Percentiles rank a stretch among this genome's conserved stretches.
Evolutionary conservation across 2,329 filamentous ascomycete genomes (phyloP).

Genomic region (Septoria petroselini): DNA sequence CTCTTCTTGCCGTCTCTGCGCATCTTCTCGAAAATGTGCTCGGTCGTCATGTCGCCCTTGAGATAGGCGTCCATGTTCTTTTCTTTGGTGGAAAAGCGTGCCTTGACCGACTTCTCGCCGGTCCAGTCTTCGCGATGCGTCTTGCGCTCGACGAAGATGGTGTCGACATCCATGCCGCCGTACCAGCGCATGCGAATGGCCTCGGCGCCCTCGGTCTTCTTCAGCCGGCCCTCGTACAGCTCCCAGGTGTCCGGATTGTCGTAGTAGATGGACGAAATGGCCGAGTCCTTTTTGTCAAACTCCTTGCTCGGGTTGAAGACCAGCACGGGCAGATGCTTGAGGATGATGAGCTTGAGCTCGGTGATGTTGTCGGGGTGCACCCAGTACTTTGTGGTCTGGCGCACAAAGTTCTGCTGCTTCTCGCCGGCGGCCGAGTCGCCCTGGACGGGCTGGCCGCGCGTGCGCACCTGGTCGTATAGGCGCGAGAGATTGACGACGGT

Average conservation of each 20-base stretch:
- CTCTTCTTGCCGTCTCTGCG: conserved; percentile 93
- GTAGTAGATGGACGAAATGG: conserved; percentile 98
- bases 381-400: conserved; percentile 99
- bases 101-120: conserved; percentile 97
- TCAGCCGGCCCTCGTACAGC: conserved; percentile 86
- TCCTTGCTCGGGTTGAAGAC: conserved; percentile 98
- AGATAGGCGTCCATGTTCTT: conserved; percentile 95
- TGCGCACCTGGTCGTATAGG: conserved; percentile 91
- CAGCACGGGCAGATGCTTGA: conserved; percentile 94
- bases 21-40: conserved; percentile 92
- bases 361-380: conserved; percentile 98
- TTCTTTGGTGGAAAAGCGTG: conserved; percentile 90
- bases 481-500: conserved; percentile 93
- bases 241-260: conserved; percentile 95
- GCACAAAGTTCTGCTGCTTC: conserved; percentile 89
- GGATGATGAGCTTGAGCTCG: conserved; percentile 92
- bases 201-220: conserved; percentile 97
- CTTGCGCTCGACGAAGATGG: conserved; percentile 95
- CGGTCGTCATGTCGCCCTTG: conserved; percentile 76
- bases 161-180: conserved; percentile 90
- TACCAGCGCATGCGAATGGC: conserved; percentile 97
- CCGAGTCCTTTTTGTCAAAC: conserved; percentile 83
- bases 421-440: conserved; percentile 91
- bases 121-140: conserved; percentile 99
- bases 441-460: conserved; percentile 84